Conservation (phyloP, 2,329 filamentous ascomycete species). For the Macrophomina pseudophaseolina region DNA sequence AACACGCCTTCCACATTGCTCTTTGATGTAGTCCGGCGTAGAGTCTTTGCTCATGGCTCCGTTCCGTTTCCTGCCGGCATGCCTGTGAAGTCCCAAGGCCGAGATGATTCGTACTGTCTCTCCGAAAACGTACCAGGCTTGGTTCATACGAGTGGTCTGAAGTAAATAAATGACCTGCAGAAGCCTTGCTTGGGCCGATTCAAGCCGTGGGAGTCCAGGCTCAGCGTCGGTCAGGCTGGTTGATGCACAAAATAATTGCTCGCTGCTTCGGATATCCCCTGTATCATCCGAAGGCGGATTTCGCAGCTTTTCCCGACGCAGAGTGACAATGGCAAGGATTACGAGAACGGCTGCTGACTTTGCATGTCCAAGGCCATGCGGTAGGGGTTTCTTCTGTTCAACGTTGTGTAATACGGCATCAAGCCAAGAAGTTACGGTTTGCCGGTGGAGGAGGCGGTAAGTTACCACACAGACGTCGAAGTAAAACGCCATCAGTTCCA, state of each 20-base stretch:
- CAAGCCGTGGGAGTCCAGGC: slow-evolving; percentile 58
- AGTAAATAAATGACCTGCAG: slow-evolving; percentile 65
- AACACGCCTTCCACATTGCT: slow-evolving; percentile 61
- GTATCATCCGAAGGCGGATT: slow-evolving; percentile 29
- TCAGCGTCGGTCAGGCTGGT: slow-evolving; percentile 55
- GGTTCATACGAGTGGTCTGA: slow-evolving; percentile 63
- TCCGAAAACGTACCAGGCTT: slow-evolving; percentile 66
- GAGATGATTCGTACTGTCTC: slow-evolving; percentile 60
- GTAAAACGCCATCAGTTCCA: slow-evolving; percentile 57
- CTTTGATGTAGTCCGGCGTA: slow-evolving; percentile 50
- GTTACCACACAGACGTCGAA: slow-evolving; percentile 67
- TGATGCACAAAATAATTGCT: slow-evolving; percentile 51
- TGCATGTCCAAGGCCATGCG: slow-evolving; percentile 49
- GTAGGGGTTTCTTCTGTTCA: slow-evolving; percentile 41
- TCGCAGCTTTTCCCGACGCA: slow-evolving; percentile 36
- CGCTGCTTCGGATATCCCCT: slow-evolving; percentile 36
- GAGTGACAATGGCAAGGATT: slow-evolving; percentile 53
- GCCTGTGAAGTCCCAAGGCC: slow-evolving; percentile 52
- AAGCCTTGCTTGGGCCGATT: slow-evolving; percentile 63
- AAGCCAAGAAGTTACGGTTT: slow-evolving; percentile 56
- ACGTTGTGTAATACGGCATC: slow-evolving; percentile 29
- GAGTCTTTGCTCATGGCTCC: slow-evolving; percentile 33
- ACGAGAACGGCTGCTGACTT: slow-evolving; percentile 46
- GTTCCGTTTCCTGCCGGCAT: slow-evolving; percentile 41
- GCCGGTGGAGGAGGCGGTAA: slow-evolving; percentile 62